These are phyloP conservation scores for Paramyrothecium sp. DNA, from an alignment of 2,329 filamentous ascomycete genomes.

Conservation along the genomic window DNA sequence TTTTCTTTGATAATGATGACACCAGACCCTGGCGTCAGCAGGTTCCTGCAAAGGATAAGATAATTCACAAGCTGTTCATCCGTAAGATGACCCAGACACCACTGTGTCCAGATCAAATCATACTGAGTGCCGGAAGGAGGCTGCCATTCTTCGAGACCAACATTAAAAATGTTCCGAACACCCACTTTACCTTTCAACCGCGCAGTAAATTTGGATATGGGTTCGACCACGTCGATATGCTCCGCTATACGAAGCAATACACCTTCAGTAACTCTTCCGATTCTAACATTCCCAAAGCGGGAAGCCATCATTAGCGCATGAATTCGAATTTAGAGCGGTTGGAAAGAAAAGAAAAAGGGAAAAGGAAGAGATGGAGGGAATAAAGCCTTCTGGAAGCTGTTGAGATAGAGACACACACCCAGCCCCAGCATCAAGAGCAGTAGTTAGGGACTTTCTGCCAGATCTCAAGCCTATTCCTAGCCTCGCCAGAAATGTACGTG, in stretches of 20 bases:
- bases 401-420: no score
- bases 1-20: constrained; percentile 63
- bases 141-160: constrained; percentile 72
- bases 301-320: no score
- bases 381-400: no score
- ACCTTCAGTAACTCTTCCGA: constrained; percentile 78
- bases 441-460: constrained; percentile 25
- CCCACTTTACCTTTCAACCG: constrained; percentile 57
- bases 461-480: constrained; percentile 45
- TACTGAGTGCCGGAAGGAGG: constrained; percentile 53
- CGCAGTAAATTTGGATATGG: constrained; percentile 76
- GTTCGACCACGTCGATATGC: constrained; percentile 80
- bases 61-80: constrained; percentile 71
- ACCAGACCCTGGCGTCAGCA: constrained; percentile 23
- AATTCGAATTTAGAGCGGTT: no score
- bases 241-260: constrained; percentile 69
- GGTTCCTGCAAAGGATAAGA: constrained; percentile 58
- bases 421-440: constrained; percentile 36
- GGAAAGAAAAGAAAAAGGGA: no score
- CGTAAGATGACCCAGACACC: constrained; percentile 82
- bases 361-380: no score
- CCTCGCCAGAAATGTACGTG: constrained; percentile 67
- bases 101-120: constrained; percentile 86
- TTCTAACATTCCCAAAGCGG: no score
- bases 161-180: constrained; percentile 62